phyloP scores from a whole-genome alignment of 2,329 filamentous ascomycete genomes.

The Pleomassaria siparia region DNA sequence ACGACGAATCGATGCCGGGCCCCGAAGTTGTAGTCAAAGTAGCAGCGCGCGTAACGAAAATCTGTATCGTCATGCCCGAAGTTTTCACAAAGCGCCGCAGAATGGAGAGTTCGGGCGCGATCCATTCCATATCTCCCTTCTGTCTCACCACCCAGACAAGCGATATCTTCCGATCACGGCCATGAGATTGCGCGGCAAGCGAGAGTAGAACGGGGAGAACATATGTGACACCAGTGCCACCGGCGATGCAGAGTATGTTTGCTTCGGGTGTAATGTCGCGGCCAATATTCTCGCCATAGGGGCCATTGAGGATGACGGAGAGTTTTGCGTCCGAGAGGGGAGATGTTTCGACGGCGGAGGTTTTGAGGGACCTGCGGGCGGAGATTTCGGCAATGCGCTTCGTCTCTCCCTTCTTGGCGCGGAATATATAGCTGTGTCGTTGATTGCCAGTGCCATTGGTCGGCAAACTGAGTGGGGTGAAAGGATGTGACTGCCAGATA shows the following conservation, averaged over 20 bases:
- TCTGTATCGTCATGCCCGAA: slow-evolving; percentile 27
- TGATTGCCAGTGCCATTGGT: slow-evolving; percentile 4
- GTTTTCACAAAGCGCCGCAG: slow-evolving; percentile 16
- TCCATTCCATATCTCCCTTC: slow-evolving; percentile 37
- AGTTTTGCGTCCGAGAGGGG: slow-evolving; percentile 21
- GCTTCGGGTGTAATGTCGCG: slow-evolving; percentile 21
- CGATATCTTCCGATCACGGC: slow-evolving; percentile 28
- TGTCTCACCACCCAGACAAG: slow-evolving; percentile 41
- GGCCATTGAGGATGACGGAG: slow-evolving; percentile 36
- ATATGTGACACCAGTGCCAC: slow-evolving; percentile 42
- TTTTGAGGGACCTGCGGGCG: not conserved
- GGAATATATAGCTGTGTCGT: slow-evolving; percentile 32
- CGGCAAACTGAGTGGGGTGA: slow-evolving; percentile 44
- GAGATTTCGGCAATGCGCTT: slow-evolving; percentile 24
- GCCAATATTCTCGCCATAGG: slow-evolving; percentile 36
- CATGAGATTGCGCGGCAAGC: slow-evolving; percentile 26
- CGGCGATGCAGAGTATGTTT: slow-evolving; percentile 40
- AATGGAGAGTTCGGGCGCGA: slow-evolving; percentile 35
- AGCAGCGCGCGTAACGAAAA: slow-evolving; percentile 36
- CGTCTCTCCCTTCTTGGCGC: slow-evolving; percentile 32
- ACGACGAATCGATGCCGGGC: too few relatives aligned
- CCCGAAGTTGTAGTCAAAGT: too few relatives aligned
- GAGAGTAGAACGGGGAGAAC: slow-evolving; percentile 39
- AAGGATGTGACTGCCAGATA: slow-evolving; percentile 72
- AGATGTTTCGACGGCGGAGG: not conserved